Base-by-base conservation (phyloP, 2,329 filamentous ascomycete species). In the Fusarium oxysporum region DNA sequence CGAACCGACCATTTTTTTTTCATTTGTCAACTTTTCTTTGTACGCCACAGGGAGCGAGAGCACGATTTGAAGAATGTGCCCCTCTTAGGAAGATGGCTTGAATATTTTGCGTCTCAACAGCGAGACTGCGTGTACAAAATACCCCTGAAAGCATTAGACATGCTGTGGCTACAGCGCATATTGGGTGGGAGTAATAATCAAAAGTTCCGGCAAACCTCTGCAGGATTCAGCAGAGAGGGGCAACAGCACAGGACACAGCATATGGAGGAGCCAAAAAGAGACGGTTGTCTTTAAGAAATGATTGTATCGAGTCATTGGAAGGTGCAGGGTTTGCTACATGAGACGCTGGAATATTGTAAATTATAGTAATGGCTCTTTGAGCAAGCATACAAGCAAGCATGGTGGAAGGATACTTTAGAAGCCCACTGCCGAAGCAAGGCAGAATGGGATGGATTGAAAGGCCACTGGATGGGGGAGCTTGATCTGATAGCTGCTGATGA, bases 91-190 rank as follows among this genome's bases (percentile, higher is more conserved):
- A 28, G 56, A 48, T 64, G 65, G 60, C 65, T 61, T 65, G 56
- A 72, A 65, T 58, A 59, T 74, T 65, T 71, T 72, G 76, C 77
- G 62, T 78, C 78, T 80, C 70, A 25, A 48, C 23, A 44, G 43
- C 19, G 77, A 70, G 78, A 78, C 56, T 70, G 77, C 75, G 74
- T 81, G 79, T 81, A 80, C 67, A 61, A 76, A 76, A 70, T 77
- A 80, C 68, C 75, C 73, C 70, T 68, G 71, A 71, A 71, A 73
- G 72, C 68, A 77, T 75, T 78, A 79, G 76, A 78, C 70, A 76
- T 75, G 70, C 70, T 73, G 72, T 62, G 65, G 74, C 65, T 70
- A 71, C 76, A 78, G 66, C 77, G 73, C 62, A 76, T 76, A 78
- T 65, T 69, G 56, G 67, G 71, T 68, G 65, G 68, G 71, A 73